phyloP scores from a whole-genome alignment of 225 moss, liverwort and hornwort species.

The Antitrichia curtipendula region DNA sequence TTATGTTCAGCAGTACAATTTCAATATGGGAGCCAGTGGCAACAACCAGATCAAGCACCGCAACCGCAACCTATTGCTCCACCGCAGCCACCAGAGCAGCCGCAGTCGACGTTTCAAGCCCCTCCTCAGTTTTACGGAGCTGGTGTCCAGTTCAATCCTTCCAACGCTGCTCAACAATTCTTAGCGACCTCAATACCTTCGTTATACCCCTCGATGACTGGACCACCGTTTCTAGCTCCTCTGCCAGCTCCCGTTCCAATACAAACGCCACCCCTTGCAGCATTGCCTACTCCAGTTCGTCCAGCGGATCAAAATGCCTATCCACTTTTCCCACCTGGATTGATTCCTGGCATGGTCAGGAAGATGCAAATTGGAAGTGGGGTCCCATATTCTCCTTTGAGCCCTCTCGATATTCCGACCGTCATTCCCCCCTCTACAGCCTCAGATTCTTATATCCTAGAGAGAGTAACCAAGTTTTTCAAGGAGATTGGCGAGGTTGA shows the following conservation, averaged over 20 bases:
- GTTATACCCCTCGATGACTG: conserved; percentile 59
- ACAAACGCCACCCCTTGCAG: conserved; percentile 76
- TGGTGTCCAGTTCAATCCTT: conserved; percentile 62
- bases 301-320: conserved; percentile 70
- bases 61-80: conserved; percentile 31
- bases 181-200: conserved; percentile 55
- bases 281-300: conserved; percentile 60
- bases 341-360: conserved; percentile 96
- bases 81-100: conserved; percentile 43
- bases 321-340: conserved; percentile 93
- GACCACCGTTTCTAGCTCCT: conserved; percentile 85
- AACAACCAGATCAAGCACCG: conserved; percentile 53
- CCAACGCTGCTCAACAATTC: conserved; percentile 65
- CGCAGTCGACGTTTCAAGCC: conserved; percentile 45
- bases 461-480: conserved; percentile 81
- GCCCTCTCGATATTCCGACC: conserved; percentile 91
- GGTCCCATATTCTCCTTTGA: conserved; percentile 90
- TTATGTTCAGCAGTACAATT: conserved; percentile 24
- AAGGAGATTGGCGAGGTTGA: conserved; percentile 93
- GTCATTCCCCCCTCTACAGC: conserved; percentile 75
- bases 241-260: conserved; percentile 65
- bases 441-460: conserved; percentile 68
- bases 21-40: conserved; percentile 82
- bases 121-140: conserved; percentile 60
- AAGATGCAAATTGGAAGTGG: conserved; percentile 99